Conservation (phyloP, 106 monocot species). For the Chionographis japonica region DNA sequence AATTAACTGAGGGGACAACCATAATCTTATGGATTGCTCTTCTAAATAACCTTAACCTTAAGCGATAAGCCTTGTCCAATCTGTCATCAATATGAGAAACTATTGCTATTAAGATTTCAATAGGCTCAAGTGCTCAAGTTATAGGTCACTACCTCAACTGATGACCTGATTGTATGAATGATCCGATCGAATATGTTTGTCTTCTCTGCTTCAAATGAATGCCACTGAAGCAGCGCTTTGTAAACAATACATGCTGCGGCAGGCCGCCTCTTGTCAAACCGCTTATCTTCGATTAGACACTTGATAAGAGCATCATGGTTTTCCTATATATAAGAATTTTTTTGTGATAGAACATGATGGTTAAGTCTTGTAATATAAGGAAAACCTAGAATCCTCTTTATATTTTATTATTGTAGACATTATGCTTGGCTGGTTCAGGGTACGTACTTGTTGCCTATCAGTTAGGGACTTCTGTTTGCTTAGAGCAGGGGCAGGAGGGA, state of each 20-base stretch:
- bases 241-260: constrained; percentile 77
- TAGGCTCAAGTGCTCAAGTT: neutral
- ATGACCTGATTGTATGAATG: constrained; percentile 80
- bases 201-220: constrained; percentile 94
- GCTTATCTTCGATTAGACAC: constrained; percentile 73
- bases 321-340: constrained; percentile 52
- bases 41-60: too few relatives aligned
- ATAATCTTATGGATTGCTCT: neutral
- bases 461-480: constrained; percentile 82
- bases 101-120: neutral
- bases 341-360: neutral
- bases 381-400: neutral
- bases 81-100: neutral
- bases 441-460: constrained; percentile 74
- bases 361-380: neutral
- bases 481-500: constrained; percentile 33
- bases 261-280: constrained; percentile 68
- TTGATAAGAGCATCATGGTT: constrained; percentile 88
- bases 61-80: neutral
- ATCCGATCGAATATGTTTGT: constrained; percentile 96
- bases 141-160: constrained; percentile 52
- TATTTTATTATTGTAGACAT: neutral
- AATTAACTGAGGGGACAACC: neutral
- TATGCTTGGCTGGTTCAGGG: constrained; percentile 1
- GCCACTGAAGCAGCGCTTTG: constrained; percentile 89